Conservation (phyloP, 2,329 filamentous ascomycete genomes). For the Fusarium nodosum region DNA sequence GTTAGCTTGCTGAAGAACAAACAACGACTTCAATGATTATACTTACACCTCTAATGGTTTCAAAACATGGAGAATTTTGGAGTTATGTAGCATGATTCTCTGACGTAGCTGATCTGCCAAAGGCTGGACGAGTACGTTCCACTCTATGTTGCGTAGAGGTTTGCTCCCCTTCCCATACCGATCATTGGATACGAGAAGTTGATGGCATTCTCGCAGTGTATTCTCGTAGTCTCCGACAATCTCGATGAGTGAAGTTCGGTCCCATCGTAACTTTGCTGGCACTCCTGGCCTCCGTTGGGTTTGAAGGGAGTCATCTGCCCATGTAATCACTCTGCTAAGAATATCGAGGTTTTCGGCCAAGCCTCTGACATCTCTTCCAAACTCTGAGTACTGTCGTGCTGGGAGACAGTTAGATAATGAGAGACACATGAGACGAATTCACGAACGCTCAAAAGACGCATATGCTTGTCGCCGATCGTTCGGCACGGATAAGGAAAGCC, state of each 20-base stretch:
- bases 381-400: constrained; percentile 54
- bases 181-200: constrained; percentile 50
- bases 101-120: constrained; percentile 52
- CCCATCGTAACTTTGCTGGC: constrained; percentile 44
- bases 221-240: constrained; percentile 53
- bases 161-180: constrained; percentile 48
- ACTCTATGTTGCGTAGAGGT: constrained; percentile 53
- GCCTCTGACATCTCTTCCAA: constrained; percentile 51
- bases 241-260: constrained; percentile 42
- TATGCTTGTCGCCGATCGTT: constrained; percentile 3
- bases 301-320: constrained; percentile 49
- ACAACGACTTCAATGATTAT: neutral
- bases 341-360: constrained; percentile 52
- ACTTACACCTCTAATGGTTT: constrained; percentile 57
- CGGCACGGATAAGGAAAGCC: constrained; percentile 28
- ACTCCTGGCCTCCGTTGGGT: constrained; percentile 44
- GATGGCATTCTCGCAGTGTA: constrained; percentile 53
- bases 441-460: neutral
- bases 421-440: neutral
- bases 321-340: constrained; percentile 49
- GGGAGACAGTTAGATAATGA: constrained; percentile 14
- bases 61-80: constrained; percentile 53
- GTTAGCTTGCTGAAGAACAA: constrained; percentile 9
- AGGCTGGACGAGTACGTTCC: constrained; percentile 55
- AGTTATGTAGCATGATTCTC: constrained; percentile 54